These are phyloP conservation scores for Lyophyllum decastes DNA, from an alignment of 768 basidiomycete genomes.

Conservation along the genomic window DNA sequence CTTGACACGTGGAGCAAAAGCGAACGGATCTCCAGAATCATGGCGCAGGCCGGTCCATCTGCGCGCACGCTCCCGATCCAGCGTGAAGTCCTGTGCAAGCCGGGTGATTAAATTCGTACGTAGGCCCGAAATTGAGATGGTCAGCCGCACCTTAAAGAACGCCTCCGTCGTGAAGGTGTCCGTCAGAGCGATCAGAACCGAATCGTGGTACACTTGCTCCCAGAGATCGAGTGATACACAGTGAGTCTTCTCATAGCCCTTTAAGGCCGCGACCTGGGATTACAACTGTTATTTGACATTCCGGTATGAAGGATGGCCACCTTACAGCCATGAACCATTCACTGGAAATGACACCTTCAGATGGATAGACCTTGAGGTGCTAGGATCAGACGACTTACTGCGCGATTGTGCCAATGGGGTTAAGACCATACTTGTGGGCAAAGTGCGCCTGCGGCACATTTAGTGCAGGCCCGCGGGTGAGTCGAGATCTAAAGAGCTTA, in stretches of 20 bases:
- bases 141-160: conserved; percentile 70
- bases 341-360: conserved; percentile 33
- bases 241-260: conserved; percentile 82
- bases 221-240: conserved; percentile 77
- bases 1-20: conserved; percentile 76
- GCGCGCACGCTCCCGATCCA: conserved; percentile 57
- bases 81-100: conserved; percentile 51
- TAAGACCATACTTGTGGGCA: conserved; percentile 71
- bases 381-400: conserved; percentile 55
- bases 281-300: conserved; percentile 3
- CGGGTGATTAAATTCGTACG: not conserved
- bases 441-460: conserved; percentile 64
- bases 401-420: conserved; percentile 80
- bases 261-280: conserved; percentile 73
- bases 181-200: conserved; percentile 77
- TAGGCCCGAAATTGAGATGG: not conserved
- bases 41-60: conserved; percentile 88
- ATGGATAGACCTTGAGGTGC: not conserved
- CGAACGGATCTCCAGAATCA: conserved; percentile 89
- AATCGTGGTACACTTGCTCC: conserved; percentile 71
- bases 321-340: conserved; percentile 92
- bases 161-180: conserved; percentile 91
- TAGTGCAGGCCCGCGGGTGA: conserved; percentile 5
- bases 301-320: conserved; percentile 3
- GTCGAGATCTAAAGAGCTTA: conserved; percentile 31